Evolutionary conservation across 805 yeast genomes (phyloP), one percentile per base, ranked within the genome.

Genomic region (Candida sanyiensis): DNA sequence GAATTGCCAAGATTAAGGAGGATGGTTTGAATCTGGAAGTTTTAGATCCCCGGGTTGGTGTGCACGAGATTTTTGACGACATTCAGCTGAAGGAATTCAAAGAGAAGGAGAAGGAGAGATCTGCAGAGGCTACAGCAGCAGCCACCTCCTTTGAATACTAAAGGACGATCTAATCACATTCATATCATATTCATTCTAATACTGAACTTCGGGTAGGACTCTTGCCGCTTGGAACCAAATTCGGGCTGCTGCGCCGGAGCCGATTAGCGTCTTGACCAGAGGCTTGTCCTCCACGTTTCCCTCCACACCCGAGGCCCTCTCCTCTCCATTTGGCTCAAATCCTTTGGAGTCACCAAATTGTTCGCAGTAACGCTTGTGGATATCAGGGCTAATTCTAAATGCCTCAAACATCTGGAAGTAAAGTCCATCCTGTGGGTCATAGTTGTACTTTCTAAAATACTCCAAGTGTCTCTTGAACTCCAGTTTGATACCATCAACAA

Each of bases 151-250:
- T 29, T 9, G 33, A 29, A 15, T 29, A 29, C 16, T 29, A 19
- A 29, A 3, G 16, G n/a, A n/a, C n/a, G n/a, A n/a, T n/a, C n/a
- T n/a, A n/a, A n/a, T n/a, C n/a, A n/a, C n/a, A n/a, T n/a, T n/a
- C n/a, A n/a, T n/a, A n/a, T n/a, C n/a, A n/a, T n/a, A n/a, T n/a
- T n/a, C n/a, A n/a, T n/a, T 22, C 6, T 34, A 20, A 17, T 21
- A 18, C 12, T 38, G 24, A 9, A 49, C n/a, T 27, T 58, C 54
- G 10, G 75, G 74, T 5, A 67, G 60, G 1, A 77, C 61, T 48
- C 86, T 64, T 6, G 80, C 85, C 28, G 78, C 79, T 57, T 80
- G 84, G 59, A 78, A 74, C 60, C 79, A 80, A 4, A 75, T 69
- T 50, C 86, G 69, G 4, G 86, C 85, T 8, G 86, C 87, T 12